Base-by-base conservation (phyloP, 2,329 filamentous ascomycete species). In the Trichoderma sp. region DNA sequence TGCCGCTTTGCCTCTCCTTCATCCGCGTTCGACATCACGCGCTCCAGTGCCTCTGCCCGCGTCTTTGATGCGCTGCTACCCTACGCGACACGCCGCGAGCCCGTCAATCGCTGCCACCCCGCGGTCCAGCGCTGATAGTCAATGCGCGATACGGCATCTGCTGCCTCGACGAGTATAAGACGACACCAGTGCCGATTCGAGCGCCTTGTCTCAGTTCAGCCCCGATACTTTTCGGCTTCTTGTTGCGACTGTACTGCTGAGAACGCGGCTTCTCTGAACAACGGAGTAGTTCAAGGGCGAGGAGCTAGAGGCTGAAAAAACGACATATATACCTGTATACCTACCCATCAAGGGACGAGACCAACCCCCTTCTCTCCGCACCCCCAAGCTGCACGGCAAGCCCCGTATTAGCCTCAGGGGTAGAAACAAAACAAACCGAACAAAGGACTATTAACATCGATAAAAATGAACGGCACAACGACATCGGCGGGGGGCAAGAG, bases 401-500 rank as follows among this genome's bases (percentile, higher is more conserved):
- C 60, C 27, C 63, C 53, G 62, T 59, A 31, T 56, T 21, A 59
- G 71, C 29, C 11, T 16, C 38, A 74, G 62, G 45, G 41, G 71
- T 33, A 56, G 16, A 41, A 66, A 6, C 3, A n/a, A 38, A 21
- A 18, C 33, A 62, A 59, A 18, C 12, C 18, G 14, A 60, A 67
- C 3, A 60, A 45, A 21, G 18, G 6, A 41, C 21, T 3, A 41
- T 18, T 24, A 27, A n/a, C 7, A 65, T 21, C 38, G 38, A 9
- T n/a, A 8, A 21, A 18, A 75, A 89, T 89, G 87, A 88, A 88
- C 78, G 85, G 85, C 76, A 79, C 83, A 73, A 81, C 81, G 75
- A 80, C 83, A 45, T 83, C 84, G 53, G 81, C 84, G 77, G 85
- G 87, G 81, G 83, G 84, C 76, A 90, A 90, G 85, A 87, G 89